Conservation (phyloP, 1,284 basidiomycete species). For the Fomitiporia mediterranea region DNA sequence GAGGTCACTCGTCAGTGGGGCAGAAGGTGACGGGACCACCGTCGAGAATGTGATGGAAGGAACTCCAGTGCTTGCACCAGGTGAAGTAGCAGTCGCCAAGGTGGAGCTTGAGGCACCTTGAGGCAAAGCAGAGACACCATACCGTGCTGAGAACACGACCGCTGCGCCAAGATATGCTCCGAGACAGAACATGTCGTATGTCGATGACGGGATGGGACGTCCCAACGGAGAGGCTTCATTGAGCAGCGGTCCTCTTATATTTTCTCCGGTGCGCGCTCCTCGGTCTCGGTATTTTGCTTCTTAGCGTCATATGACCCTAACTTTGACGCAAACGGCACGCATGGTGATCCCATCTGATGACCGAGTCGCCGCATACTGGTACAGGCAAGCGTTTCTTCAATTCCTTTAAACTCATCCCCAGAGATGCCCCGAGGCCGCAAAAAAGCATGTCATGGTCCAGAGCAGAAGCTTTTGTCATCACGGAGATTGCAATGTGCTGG, state of each 20-base stretch:
- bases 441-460: no score
- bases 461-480: no score
- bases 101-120: constrained; percentile 8
- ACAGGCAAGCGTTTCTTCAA: not conserved
- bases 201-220: not conserved
- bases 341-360: not conserved
- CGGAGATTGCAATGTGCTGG: no score
- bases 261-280: not conserved
- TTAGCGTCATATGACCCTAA: constrained; percentile 8
- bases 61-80: constrained; percentile 21
- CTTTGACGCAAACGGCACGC: not conserved
- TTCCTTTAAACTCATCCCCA: not conserved
- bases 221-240: not conserved
- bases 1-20: constrained; percentile 45
- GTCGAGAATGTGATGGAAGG: constrained; percentile 49
- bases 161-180: not conserved
- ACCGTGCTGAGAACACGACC: constrained; percentile 1
- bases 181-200: not conserved
- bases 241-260: not conserved
- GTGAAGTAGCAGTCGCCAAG: constrained; percentile 17
- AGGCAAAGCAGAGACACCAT: constrained; percentile 5
- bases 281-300: not conserved
- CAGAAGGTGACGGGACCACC: constrained; percentile 59
- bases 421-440: no score
- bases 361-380: not conserved